Base-by-base conservation (phyloP, 2,329 filamentous ascomycete species). In the Cadophora luteo-olivacea region DNA sequence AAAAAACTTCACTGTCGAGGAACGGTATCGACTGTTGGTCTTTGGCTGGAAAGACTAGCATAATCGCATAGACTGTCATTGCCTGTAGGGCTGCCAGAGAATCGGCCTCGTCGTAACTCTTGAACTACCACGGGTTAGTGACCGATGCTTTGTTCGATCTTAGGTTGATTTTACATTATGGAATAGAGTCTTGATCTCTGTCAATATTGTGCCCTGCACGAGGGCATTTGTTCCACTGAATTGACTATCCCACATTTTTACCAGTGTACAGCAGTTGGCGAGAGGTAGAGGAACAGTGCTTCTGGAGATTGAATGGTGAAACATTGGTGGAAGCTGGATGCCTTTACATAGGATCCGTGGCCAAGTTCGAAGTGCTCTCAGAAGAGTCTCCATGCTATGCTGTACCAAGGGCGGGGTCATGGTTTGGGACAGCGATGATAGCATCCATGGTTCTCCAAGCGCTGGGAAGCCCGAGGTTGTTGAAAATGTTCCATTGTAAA, bases 261-360 rank as follows among this genome's bases (percentile, higher is more conserved):
- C 74, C 24, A 82, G 68, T 2, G 77, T 76, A 64, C 80, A 76
- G 66, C 80, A 81, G 32, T 78, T 79, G 16, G 75, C 75, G 48
- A 81, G 74, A 11, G 78, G 79, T 48, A 68, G 68, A 1, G 78
- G n/a, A 38, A 51, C 14, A 64, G 22, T 16, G 14, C 4, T 19
- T 36, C 60, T 9, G n/a, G 22, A 74, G 7, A 14, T 33, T 41
- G 72, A 51, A 29, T 49, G 24, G 68, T 81, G 80, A 5, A 81
- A 75, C 25, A 80, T 74, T 32, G 80, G 80, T 11, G 80, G 80
- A 14, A 78, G 66, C 62, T 80, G 78, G 45, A 79, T 75, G 4
- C 75, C 78, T 67, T 80, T 78, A 14, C 79, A 79, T 12, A 82
- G 71, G 75, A 80, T 81, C 16, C 75, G 71, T n/a, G 80, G 80